phyloP scores from a whole-genome alignment of 1,284 basidiomycete species.

The Ganoderma multipileum region DNA sequence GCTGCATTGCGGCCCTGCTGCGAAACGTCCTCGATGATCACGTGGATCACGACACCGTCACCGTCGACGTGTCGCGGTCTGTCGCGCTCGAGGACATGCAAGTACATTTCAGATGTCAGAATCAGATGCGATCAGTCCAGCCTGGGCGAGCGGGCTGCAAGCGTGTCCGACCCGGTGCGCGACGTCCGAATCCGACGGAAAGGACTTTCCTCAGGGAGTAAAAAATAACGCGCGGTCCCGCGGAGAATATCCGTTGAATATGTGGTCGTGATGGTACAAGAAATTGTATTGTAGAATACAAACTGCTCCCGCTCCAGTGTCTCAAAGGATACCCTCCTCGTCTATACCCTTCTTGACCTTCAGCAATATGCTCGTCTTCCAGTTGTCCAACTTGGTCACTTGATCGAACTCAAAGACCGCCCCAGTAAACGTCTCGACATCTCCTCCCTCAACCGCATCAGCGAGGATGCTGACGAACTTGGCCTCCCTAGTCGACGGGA shows the following conservation, averaged over 20 bases:
- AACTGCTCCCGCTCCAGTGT: not conserved
- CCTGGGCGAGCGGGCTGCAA: slow-evolving; percentile 1
- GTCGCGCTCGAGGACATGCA: slow-evolving; percentile 1
- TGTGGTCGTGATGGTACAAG: slow-evolving; percentile 11
- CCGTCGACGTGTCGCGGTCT: slow-evolving; percentile 12
- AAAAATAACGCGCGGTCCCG: not conserved
- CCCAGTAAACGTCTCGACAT: slow-evolving; percentile 81
- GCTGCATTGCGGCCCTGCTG: slow-evolving; percentile 1
- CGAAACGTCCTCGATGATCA: slow-evolving; percentile 10
- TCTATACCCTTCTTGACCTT: slow-evolving; percentile 87
- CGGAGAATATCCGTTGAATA: not conserved
- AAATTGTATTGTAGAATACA: slow-evolving; percentile 14
- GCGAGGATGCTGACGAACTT: slow-evolving; percentile 84
- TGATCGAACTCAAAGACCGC: slow-evolving; percentile 87
- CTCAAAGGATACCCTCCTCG: slow-evolving; percentile 50
- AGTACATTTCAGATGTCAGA: too few relatives aligned
- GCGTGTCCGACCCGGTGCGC: not conserved
- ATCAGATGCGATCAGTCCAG: slow-evolving; percentile 2
- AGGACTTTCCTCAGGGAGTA: not conserved
- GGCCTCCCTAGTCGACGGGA: slow-evolving; percentile 86
- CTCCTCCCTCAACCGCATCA: slow-evolving; percentile 82
- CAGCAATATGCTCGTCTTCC: slow-evolving; percentile 91
- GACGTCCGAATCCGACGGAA: not conserved
- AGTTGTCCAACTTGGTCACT: slow-evolving; percentile 90
- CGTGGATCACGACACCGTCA: slow-evolving; percentile 12